These are phyloP conservation scores for Phytophthora uliginosa DNA, from an alignment of 352 stramenopile genomes.

Conservation along the genomic window DNA sequence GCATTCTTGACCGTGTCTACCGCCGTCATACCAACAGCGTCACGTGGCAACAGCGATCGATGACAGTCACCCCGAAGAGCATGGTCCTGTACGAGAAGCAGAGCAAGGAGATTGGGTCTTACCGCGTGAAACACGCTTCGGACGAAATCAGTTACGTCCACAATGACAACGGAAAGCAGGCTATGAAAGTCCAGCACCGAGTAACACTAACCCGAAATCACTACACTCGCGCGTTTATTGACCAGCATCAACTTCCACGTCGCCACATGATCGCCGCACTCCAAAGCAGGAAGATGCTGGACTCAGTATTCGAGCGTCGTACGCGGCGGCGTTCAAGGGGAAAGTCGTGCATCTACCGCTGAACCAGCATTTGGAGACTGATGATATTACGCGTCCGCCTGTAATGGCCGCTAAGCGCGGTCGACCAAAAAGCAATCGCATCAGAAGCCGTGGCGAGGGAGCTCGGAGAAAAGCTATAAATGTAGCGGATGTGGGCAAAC, in stretches of 20 bases:
- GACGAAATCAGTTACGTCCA: neutral
- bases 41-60: no score
- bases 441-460: no score
- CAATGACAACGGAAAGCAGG: neutral
- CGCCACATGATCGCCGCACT: neutral
- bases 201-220: neutral
- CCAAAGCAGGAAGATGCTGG: neutral
- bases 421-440: no score
- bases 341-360: no score
- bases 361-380: no score
- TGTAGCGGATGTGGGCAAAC: no score
- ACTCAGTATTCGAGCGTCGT: neutral
- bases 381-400: no score
- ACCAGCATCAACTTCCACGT: neutral
- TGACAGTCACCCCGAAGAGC: neutral
- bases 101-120: neutral
- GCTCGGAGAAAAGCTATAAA: no score
- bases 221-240: neutral
- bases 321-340: neutral
- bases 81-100: neutral
- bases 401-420: no score
- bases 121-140: neutral
- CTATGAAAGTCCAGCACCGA: neutral
- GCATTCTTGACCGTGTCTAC: slow-evolving; percentile 2
- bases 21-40: neutral